phyloP scores from a whole-genome alignment of 2,329 filamentous ascomycete species.

The Clarireedia paspali region DNA sequence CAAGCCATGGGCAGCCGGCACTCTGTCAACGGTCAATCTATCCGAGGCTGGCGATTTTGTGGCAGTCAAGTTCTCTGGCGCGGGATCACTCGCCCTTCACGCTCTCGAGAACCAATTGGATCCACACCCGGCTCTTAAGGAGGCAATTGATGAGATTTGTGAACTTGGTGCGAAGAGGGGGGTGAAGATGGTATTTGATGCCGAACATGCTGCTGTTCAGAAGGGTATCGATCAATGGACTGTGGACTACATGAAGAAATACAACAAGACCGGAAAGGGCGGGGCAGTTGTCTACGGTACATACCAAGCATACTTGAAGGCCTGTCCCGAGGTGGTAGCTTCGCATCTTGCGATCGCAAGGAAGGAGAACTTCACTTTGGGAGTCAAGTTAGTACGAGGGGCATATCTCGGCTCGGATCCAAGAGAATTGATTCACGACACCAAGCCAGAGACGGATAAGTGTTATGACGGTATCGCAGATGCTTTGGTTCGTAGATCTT shows the following conservation, averaged over 20 bases:
- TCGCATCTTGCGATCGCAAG: conserved; percentile 52
- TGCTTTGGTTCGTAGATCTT: conserved; percentile 57
- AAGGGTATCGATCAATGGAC: conserved; percentile 76
- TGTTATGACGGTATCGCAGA: conserved; percentile 67
- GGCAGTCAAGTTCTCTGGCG: conserved; percentile 67
- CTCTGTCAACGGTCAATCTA: conserved; percentile 61
- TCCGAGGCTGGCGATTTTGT: conserved; percentile 44
- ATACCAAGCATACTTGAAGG: conserved; percentile 71
- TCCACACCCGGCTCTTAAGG: conserved; percentile 56
- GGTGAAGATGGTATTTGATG: conserved; percentile 74
- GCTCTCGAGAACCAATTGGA: conserved; percentile 54
- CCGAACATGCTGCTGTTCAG: conserved; percentile 75
- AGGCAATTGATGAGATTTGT: conserved; percentile 69
- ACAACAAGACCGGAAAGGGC: conserved; percentile 53
- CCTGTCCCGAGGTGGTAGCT: conserved; percentile 47
- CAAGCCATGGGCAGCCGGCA: conserved; percentile 64
- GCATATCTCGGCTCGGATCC: conserved; percentile 67
- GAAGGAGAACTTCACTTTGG: conserved; percentile 55
- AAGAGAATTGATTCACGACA: conserved; percentile 62
- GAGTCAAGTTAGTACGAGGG: conserved; percentile 68
- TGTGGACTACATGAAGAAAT: conserved; percentile 65
- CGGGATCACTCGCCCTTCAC: conserved; percentile 64
- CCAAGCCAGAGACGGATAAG: conserved; percentile 61
- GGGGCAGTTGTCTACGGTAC: conserved; percentile 71
- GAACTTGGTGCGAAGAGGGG: conserved; percentile 59